These are phyloP conservation scores for Penicillium mononematosum DNA, from an alignment of 495 filamentous ascomycete genomes.

Conservation along the genomic window DNA sequence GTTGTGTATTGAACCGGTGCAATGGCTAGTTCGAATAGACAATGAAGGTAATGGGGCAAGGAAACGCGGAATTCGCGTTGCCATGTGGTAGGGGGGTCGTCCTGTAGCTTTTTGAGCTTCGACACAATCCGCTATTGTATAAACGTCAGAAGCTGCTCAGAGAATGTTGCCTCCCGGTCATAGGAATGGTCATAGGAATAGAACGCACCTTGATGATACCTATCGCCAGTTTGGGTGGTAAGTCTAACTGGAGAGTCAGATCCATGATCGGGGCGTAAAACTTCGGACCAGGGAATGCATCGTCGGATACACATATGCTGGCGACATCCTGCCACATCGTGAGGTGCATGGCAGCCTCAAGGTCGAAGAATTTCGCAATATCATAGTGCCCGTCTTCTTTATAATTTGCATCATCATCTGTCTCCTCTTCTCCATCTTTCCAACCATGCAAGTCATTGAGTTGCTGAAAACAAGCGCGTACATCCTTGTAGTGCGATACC, in stretches of 20 bases:
- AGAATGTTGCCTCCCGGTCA: background rate
- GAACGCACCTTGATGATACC: slow-evolving; percentile 2
- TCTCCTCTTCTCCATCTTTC: background rate
- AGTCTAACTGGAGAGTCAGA: background rate
- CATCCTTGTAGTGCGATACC: background rate
- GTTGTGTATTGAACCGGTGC: background rate
- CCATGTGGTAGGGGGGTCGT: background rate
- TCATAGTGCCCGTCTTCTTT: background rate
- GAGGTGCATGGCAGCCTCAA: slow-evolving; percentile 3
- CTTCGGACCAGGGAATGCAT: background rate
- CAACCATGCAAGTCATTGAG: background rate
- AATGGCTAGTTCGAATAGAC: slow-evolving; percentile 2
- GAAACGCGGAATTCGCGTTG: background rate
- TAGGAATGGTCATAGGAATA: too few species aligned
- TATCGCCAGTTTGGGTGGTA: background rate
- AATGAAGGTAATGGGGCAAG: slow-evolving; percentile 3
- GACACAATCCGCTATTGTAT: background rate
- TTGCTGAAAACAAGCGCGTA: background rate
- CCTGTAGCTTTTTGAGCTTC: background rate
- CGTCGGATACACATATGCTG: background rate
- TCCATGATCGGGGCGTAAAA: slow-evolving; percentile 1
- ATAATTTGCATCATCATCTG: background rate
- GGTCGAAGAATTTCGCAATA: background rate
- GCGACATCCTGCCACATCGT: background rate
- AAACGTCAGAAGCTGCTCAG: background rate